phyloP scores from a whole-genome alignment of 345 rosid genomes.

The Nasturtium officinale region DNA sequence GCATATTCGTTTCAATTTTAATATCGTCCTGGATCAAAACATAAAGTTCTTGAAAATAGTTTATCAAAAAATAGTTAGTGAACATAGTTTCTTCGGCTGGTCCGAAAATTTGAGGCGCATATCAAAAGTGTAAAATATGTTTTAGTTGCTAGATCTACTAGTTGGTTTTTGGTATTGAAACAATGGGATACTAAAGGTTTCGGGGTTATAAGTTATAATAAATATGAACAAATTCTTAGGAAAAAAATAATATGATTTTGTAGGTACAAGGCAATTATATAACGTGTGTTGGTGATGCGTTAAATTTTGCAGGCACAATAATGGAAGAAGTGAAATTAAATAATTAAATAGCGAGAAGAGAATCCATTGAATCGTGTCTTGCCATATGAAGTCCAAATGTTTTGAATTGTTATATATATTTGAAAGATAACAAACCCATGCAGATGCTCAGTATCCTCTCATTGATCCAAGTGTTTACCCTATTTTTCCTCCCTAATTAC shows the following conservation, averaged over 20 bases:
- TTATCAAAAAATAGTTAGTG: no score
- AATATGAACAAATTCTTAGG: slow-evolving; percentile 25
- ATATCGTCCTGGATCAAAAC: background rate
- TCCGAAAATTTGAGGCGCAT: background rate
- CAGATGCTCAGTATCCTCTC: slow-evolving; percentile 40
- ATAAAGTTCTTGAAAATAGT: no score
- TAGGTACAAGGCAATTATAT: slow-evolving; percentile 41
- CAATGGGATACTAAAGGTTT: slow-evolving; percentile 19
- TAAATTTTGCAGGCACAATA: slow-evolving; percentile 38
- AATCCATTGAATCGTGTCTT: slow-evolving; percentile 41
- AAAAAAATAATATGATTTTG: slow-evolving; percentile 30
- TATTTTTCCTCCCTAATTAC: slow-evolving; percentile 27
- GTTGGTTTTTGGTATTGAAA: slow-evolving; percentile 1
- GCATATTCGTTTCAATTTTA: background rate
- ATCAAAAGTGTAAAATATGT: background rate
- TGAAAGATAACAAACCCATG: slow-evolving; percentile 29
- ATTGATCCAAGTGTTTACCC: slow-evolving; percentile 46
- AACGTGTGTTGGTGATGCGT: slow-evolving; percentile 43
- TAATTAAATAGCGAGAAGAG: slow-evolving; percentile 19
- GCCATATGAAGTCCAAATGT: slow-evolving; percentile 24
- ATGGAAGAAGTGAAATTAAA: slow-evolving; percentile 28
- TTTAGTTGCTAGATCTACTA: slow-evolving; percentile 9
- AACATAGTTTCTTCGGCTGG: background rate
- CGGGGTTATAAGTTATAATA: slow-evolving; percentile 10
- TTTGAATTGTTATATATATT: background rate